Evolutionary conservation across 2,329 filamentous ascomycete species (phyloP).

Genomic region (Penicillium sp.): DNA sequence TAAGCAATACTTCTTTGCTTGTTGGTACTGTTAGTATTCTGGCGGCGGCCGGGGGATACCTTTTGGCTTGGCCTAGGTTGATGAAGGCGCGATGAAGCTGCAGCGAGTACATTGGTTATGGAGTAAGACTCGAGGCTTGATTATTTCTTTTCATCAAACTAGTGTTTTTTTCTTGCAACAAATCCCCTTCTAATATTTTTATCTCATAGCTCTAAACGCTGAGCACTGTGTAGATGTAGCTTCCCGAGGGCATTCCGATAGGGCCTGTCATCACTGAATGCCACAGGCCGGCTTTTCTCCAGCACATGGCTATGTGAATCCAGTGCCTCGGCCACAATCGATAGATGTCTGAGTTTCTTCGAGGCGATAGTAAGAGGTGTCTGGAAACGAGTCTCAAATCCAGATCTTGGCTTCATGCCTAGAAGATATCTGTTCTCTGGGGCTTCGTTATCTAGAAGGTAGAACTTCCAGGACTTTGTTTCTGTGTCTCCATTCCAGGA

Average conservation of each 20-base stretch:
- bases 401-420: neutral
- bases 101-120: neutral
- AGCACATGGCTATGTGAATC: neutral
- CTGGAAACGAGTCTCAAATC: constrained; percentile 9
- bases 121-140: neutral
- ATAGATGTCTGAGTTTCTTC: neutral
- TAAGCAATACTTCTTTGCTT: constrained; percentile 52
- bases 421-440: neutral
- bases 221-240: neutral
- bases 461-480: constrained; percentile 5
- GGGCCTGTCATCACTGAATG: neutral
- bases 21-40: constrained; percentile 72
- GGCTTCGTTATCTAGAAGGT: neutral
- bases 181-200: too few relatives aligned
- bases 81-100: constrained; percentile 4
- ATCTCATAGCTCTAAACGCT: neutral
- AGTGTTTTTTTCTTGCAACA: too few relatives aligned
- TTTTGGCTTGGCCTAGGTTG: constrained; percentile 9
- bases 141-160: neutral
- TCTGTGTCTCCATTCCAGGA: constrained; percentile 15
- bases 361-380: neutral
- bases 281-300: neutral
- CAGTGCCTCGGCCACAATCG: constrained; percentile 4
- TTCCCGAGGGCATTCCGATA: neutral
- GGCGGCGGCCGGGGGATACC: constrained; percentile 56